Evolutionary conservation across 805 yeast species (phyloP).

Genomic region (Hanseniaspora meyeri): DNA sequence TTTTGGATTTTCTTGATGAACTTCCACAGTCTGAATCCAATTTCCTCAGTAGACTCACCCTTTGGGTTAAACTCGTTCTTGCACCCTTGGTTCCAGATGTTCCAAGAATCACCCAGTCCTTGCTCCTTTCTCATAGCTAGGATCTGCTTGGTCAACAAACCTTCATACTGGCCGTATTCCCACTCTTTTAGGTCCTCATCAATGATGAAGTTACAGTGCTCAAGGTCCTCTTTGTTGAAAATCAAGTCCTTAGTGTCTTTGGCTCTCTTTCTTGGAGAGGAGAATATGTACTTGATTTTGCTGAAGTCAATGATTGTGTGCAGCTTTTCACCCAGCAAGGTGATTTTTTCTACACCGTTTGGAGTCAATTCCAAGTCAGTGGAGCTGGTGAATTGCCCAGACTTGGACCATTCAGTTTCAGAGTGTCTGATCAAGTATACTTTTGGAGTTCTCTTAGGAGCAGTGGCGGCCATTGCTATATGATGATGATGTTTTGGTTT

Average conservation of each 20-base stretch:
- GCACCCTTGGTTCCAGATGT: slow-evolving; percentile 86
- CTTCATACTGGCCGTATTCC: slow-evolving; percentile 96
- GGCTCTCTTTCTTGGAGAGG: slow-evolving; percentile 78
- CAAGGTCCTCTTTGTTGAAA: slow-evolving; percentile 30
- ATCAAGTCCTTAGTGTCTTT: slow-evolving; percentile 58
- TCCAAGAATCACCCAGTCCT: slow-evolving; percentile 37
- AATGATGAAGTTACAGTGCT: slow-evolving; percentile 34
- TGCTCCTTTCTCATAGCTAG: slow-evolving; percentile 38
- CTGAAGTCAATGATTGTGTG: slow-evolving; percentile 45
- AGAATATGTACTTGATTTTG: slow-evolving; percentile 49
- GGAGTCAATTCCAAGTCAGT: slow-evolving; percentile 73
- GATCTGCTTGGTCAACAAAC: slow-evolving; percentile 58
- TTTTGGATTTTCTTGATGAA: slow-evolving; percentile 52
- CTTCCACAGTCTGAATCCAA: slow-evolving; percentile 59
- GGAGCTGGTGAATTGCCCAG: slow-evolving; percentile 80
- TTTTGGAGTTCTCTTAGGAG: slow-evolving; percentile 37
- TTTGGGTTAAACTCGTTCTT: slow-evolving; percentile 35
- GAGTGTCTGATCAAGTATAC: slow-evolving; percentile 69
- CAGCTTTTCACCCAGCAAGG: slow-evolving; percentile 49
- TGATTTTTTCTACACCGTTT: slow-evolving; percentile 67
- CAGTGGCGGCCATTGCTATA: not conserved
- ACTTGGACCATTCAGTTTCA: slow-evolving; percentile 91
- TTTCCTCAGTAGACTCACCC: slow-evolving; percentile 64
- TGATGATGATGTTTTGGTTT: not conserved
- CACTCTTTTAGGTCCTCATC: slow-evolving; percentile 78